Conservation (phyloP, 257 asterid species). For the Solanum pinnatisectum region DNA sequence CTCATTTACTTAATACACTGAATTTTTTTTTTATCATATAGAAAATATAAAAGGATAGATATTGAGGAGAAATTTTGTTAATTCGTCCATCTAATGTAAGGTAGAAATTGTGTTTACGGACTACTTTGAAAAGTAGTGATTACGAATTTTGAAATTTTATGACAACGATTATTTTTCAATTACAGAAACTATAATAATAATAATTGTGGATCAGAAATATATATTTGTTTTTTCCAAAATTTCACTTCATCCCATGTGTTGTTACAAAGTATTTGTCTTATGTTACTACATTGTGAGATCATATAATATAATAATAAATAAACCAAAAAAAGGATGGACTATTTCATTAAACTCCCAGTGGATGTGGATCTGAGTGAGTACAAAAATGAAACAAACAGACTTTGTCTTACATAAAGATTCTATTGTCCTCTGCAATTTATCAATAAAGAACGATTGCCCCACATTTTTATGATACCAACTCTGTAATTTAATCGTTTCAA, state of each 20-base stretch:
- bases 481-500: background rate
- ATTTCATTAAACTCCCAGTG: background rate
- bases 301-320: background rate
- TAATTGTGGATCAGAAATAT: background rate
- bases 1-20: background rate
- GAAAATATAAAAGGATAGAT: background rate
- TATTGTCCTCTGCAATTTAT: conserved; percentile 6
- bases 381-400: conserved; percentile 9
- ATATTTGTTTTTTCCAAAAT: background rate
- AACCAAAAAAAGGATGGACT: background rate
- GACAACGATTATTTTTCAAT: background rate
- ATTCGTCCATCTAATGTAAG: background rate
- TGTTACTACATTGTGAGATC: background rate
- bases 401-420: conserved; percentile 22
- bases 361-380: conserved; percentile 1
- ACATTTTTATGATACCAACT: conserved; percentile 6
- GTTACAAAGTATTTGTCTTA: background rate
- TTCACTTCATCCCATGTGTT: background rate
- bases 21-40: background rate
- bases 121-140: background rate
- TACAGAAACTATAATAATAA: background rate
- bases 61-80: background rate
- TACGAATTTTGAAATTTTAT: background rate
- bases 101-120: background rate
- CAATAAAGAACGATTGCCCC: conserved; percentile 6